Evolutionary conservation across 2,329 filamentous ascomycete genomes (phyloP), one percentile per base, ranked within the genome.

Genomic region (Pochonia chlamydosporia): DNA sequence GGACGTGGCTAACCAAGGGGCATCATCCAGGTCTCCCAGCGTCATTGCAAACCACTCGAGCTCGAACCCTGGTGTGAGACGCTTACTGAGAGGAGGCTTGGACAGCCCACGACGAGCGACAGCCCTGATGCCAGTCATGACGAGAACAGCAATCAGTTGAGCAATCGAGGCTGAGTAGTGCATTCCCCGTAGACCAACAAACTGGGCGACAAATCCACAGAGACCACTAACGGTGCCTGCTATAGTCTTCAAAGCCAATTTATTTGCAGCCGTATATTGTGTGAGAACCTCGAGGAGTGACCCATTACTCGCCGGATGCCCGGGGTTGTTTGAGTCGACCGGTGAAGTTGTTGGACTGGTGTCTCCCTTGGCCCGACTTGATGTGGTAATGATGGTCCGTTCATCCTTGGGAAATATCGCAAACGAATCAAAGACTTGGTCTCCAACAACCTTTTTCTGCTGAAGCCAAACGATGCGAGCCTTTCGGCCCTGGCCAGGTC

Each of bases 381-480:
- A 36, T 9, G 33, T 36, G 1, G 33, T 36, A 11, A 36, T 36
- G 16, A 36, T 2, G n/a, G 33, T 20, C n/a, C n/a, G 33, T 10
- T 36, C 8, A 5, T 36, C 16, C 16, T 16, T 16, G n/a, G 33
- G 4, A 16, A 16, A 36, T 36, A 20, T n/a, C 11, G 33, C 33
- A 36, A 36, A 36, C 6, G 33, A 36, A n/a, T 36, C 13, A 16
- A 36, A 36, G 2, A 8, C 13, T 16, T 36, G 33, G 7, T 36
- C 33, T 9, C 33, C 33, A 5, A 36, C 33, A 20, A 8, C n/a
- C n/a, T 36, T 7, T 2, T n/a, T 3, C 33, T 21, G 14, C n/a
- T 67, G 63, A 0, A 68, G 40, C 63, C 62, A 67, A 4, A 62
- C 36, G 3, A 63, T 7, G 16, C 47, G 41, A 23, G 49, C 44